phyloP scores from a whole-genome alignment of 1,139 yeast species.

The Nakaseomyces delphensis region DNA sequence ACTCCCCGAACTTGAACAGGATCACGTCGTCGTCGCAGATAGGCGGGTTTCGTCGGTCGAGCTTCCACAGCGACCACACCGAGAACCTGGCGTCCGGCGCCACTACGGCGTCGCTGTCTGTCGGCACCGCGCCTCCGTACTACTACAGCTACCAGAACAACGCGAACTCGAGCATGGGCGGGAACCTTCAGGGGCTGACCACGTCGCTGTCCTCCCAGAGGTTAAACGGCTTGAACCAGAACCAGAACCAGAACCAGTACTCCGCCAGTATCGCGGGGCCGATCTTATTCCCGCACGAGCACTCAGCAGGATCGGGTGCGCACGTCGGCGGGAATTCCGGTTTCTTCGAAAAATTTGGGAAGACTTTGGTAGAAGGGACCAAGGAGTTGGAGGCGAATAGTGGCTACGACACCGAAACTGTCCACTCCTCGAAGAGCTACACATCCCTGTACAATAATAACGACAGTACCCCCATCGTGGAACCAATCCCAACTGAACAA shows the following conservation, averaged over 20 bases:
- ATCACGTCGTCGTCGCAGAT: slow-evolving; percentile 16
- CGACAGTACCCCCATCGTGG: neutral
- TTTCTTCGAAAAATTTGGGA: slow-evolving; percentile 31
- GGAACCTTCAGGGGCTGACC: slow-evolving; percentile 1
- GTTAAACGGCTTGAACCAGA: slow-evolving; percentile 5
- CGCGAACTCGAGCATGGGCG: neutral
- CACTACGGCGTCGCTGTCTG: slow-evolving; percentile 21
- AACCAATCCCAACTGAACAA: slow-evolving; percentile 1
- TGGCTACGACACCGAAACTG: slow-evolving; percentile 1
- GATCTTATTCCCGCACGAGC: slow-evolving; percentile 5
- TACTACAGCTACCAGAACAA: slow-evolving; percentile 6
- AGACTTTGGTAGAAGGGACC: slow-evolving; percentile 30
- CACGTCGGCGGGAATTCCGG: slow-evolving; percentile 16
- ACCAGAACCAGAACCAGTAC: slow-evolving; percentile 7
- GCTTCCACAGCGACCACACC: slow-evolving; percentile 15
- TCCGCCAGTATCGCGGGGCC: slow-evolving; percentile 10
- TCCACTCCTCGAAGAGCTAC: slow-evolving; percentile 4
- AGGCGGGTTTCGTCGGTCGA: slow-evolving; percentile 30
- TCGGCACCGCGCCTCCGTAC: slow-evolving; percentile 22
- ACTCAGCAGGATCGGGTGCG: slow-evolving; percentile 4
- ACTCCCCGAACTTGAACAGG: slow-evolving; percentile 1
- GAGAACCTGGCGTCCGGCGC: neutral
- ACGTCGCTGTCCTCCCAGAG: slow-evolving; percentile 4
- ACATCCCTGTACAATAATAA: slow-evolving; percentile 6
- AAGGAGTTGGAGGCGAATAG: slow-evolving; percentile 24